Conservation (phyloP, 176 grass and related monocot species). For the Zoysia pacifica region DNA sequence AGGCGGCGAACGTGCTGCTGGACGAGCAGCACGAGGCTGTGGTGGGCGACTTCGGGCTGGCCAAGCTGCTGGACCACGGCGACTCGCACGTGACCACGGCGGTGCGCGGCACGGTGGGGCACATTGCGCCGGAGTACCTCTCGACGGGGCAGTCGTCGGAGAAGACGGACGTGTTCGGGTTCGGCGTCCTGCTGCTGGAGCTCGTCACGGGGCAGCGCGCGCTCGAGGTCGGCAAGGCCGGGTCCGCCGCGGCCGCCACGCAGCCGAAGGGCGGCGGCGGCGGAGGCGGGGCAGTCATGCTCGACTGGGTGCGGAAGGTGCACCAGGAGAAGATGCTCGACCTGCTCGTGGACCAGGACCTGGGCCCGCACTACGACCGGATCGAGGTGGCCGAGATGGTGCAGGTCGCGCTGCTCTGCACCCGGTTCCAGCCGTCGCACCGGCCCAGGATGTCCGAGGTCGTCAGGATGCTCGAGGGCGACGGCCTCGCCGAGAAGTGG, state of each 20-base stretch:
- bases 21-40: conserved; percentile 73
- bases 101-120: conserved; percentile 69
- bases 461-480: conserved; percentile 77
- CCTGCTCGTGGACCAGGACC: conserved; percentile 59
- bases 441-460: conserved; percentile 79
- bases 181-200: conserved; percentile 69
- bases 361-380: conserved; percentile 60
- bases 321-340: conserved; percentile 67
- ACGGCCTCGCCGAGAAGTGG: conserved; percentile 81
- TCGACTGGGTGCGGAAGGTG: conserved; percentile 76
- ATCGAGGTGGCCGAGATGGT: conserved; percentile 80
- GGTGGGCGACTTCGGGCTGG: conserved; percentile 78
- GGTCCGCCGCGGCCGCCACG: background rate
- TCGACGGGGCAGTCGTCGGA: conserved; percentile 69
- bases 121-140: conserved; percentile 78
- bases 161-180: conserved; percentile 81
- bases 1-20: conserved; percentile 81
- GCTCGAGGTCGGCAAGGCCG: conserved; percentile 56
- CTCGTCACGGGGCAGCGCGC: conserved; percentile 69
- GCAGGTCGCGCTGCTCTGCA: conserved; percentile 68
- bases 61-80: conserved; percentile 83
- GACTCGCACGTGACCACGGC: conserved; percentile 84
- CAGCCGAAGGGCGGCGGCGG: conserved; percentile 45
- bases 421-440: conserved; percentile 72
- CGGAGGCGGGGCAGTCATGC: conserved; percentile 43